Conservation (phyloP, 1,139 yeast genomes). For the Kurtzmaniella quercitrusa region DNA sequence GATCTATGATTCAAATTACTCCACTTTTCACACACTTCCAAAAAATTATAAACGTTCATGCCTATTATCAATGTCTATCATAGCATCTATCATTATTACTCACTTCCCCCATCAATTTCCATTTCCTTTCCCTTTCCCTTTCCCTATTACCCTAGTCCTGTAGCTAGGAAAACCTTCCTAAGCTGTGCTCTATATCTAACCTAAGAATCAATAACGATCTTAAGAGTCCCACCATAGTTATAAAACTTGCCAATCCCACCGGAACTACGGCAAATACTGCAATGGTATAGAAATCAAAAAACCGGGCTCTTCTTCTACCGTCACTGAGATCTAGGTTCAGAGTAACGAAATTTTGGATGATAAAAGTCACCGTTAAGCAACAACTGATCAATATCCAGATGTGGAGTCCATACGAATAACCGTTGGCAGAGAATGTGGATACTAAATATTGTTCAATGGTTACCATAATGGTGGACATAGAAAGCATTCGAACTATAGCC, state of each 20-base stretch:
- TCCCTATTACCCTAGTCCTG: too few species aligned
- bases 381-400: constrained; percentile 91
- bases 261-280: constrained; percentile 97
- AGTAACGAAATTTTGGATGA: constrained; percentile 84
- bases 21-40: too few species aligned
- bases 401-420: constrained; percentile 64
- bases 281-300: constrained; percentile 77
- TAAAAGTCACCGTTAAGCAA: constrained; percentile 76
- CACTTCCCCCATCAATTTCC: too few species aligned
- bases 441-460: constrained; percentile 67
- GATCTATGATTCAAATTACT: too few species aligned
- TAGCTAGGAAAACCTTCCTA: too few species aligned
- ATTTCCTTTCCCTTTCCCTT: not conserved
- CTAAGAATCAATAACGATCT: constrained; percentile 72
- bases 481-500: constrained; percentile 78
- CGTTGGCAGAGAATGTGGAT: constrained; percentile 50
- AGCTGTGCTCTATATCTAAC: constrained; percentile 53
- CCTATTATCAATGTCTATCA: too few species aligned
- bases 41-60: too few species aligned
- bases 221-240: constrained; percentile 82
- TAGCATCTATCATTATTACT: too few species aligned
- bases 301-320: constrained; percentile 45
- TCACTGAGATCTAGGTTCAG: constrained; percentile 63
- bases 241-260: constrained; percentile 88
- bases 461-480: constrained; percentile 72